Conservation (phyloP, 352 stramenopile species). For the Globisporangium solare region DNA sequence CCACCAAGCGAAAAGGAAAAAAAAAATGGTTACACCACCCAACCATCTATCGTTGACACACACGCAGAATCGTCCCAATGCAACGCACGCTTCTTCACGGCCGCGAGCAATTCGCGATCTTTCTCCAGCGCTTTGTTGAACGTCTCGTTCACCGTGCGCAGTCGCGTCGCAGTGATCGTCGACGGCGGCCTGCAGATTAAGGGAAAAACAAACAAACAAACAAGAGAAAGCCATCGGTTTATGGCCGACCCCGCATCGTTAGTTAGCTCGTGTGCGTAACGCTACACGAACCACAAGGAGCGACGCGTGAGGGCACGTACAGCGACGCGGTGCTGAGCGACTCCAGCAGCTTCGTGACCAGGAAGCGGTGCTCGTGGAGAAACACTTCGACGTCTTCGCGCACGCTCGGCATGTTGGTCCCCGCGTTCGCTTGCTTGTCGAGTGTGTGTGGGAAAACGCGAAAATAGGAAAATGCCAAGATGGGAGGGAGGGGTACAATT, state of each 20-base stretch:
- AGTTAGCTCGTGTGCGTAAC: not conserved
- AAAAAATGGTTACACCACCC: not conserved
- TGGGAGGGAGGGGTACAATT: conserved; percentile 7
- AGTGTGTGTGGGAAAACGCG: too few species aligned
- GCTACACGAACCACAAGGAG: not conserved
- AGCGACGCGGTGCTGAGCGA: conserved; percentile 56
- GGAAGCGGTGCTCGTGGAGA: conserved; percentile 79
- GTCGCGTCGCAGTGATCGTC: conserved; percentile 64
- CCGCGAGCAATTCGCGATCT: conserved; percentile 57
- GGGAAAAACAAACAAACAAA: too few species aligned
- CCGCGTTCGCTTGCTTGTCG: not conserved
- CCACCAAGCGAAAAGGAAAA: not conserved
- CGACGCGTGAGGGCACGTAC: conserved; percentile 5
- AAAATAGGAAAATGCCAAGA: conserved; percentile 1
- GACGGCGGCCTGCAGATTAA: conserved; percentile 41
- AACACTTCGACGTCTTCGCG: conserved; percentile 66
- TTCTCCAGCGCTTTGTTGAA: conserved; percentile 76
- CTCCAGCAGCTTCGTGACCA: conserved; percentile 82
- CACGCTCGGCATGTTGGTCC: conserved; percentile 40
- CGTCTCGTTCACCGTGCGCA: conserved; percentile 74
- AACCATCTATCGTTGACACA: not conserved
- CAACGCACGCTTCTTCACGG: conserved; percentile 72
- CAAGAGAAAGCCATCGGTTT: not conserved
- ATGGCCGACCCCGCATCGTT: not conserved
- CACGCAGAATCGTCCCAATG: not conserved